phyloP scores from a whole-genome alignment of 1,139 yeast genomes.

The Hemisphaericaspora xylanilytica region DNA sequence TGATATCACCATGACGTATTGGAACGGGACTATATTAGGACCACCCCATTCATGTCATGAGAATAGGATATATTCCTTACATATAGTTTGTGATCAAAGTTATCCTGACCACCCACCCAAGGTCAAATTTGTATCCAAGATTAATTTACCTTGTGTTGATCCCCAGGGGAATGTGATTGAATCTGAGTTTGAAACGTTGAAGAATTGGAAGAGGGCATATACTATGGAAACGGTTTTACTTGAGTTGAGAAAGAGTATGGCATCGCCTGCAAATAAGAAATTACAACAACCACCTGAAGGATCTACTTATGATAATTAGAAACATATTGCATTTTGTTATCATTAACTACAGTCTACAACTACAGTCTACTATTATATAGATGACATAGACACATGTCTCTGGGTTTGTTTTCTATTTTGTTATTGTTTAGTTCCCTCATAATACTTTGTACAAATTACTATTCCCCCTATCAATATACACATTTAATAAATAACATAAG shows the following conservation, averaged over 20 bases:
- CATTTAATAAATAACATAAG: neutral
- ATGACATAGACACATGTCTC: no score
- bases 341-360: no score
- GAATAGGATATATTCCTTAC: constrained; percentile 84
- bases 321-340: neutral
- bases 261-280: constrained; percentile 76
- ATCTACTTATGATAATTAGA: constrained; percentile 45
- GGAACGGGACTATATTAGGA: constrained; percentile 97
- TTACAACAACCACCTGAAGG: constrained; percentile 93
- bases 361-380: no score
- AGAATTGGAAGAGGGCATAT: constrained; percentile 82
- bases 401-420: no score
- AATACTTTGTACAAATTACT: neutral
- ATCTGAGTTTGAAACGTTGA: constrained; percentile 64
- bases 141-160: constrained; percentile 90
- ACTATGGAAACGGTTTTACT: constrained; percentile 90
- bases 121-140: constrained; percentile 74
- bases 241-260: constrained; percentile 85
- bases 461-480: neutral
- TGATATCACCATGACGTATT: constrained; percentile 85
- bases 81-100: constrained; percentile 73
- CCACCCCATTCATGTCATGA: constrained; percentile 96
- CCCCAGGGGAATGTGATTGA: constrained; percentile 63
- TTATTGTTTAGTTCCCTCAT: neutral
- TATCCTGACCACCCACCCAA: constrained; percentile 91